These are phyloP conservation scores for Xylaria sp. DNA, from an alignment of 2,329 filamentous ascomycete species.

Conservation along the genomic window DNA sequence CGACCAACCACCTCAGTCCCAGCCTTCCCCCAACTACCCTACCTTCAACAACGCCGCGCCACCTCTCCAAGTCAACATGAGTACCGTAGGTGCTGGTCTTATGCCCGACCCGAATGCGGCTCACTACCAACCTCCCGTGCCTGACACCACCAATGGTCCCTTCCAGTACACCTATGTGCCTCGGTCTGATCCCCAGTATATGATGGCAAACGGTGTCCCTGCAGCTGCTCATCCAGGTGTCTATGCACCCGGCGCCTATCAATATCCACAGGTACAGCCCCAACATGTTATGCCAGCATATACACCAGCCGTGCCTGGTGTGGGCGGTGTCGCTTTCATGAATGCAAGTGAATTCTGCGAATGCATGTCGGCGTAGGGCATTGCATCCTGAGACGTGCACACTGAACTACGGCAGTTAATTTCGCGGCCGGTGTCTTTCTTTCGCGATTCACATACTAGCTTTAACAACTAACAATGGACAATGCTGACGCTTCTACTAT, in stretches of 20 bases:
- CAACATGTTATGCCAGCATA: constrained; percentile 30
- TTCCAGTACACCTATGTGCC: constrained; percentile 67
- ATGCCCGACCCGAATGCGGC: constrained; percentile 56
- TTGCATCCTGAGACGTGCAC: constrained; percentile 25
- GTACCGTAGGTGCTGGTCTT: constrained; percentile 57
- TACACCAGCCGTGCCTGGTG: constrained; percentile 7
- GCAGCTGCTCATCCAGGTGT: constrained; percentile 11
- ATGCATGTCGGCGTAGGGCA: not conserved
- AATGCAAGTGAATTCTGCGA: constrained; percentile 37
- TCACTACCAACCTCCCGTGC: constrained; percentile 69
- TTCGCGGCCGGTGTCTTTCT: not conserved
- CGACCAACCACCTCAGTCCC: constrained; percentile 36
- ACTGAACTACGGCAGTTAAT: not conserved
- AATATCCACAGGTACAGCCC: constrained; percentile 42
- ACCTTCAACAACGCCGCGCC: constrained; percentile 28
- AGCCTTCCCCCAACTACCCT: constrained; percentile 30
- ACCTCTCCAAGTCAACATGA: constrained; percentile 48
- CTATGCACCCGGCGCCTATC: constrained; percentile 36
- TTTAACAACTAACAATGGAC: constrained; percentile 2
- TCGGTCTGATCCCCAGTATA: constrained; percentile 58
- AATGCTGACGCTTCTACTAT: constrained; percentile 41
- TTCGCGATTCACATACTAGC: not conserved
- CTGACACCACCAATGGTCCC: constrained; percentile 67
- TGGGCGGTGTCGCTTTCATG: constrained; percentile 5
- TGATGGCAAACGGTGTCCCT: constrained; percentile 40